Percentiles rank a stretch among this genome's conserved stretches.
Conservation (phyloP, 2,329 filamentous ascomycete genomes). For the Nemania sp. region DNA sequence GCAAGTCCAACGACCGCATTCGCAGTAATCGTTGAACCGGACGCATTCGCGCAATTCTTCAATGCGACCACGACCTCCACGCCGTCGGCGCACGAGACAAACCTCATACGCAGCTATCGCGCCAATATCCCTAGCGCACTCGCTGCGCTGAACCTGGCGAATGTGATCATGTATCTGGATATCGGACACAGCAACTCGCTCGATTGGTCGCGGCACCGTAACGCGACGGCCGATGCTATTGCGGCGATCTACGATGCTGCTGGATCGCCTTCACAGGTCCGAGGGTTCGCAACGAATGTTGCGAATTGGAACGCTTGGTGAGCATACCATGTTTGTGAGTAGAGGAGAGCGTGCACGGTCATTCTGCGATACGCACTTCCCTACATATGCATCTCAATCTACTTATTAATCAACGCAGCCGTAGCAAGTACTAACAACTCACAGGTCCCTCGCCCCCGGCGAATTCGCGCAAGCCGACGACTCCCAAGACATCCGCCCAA, state of each 20-base stretch:
- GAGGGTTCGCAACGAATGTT: conserved; percentile 4
- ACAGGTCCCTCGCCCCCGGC: conserved; percentile 5
- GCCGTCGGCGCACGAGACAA: not conserved
- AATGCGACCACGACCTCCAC: not conserved
- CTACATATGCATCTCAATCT: no score
- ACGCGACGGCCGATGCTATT: not conserved
- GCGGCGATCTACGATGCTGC: not conserved
- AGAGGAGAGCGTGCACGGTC: no score
- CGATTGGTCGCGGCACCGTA: conserved; percentile 7
- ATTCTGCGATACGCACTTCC: no score
- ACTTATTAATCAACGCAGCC: no score
- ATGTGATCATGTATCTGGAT: conserved; percentile 2
- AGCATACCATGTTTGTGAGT: no score
- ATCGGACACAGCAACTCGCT: conserved; percentile 9
- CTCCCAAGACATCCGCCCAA: not conserved
- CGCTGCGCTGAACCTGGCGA: not conserved
- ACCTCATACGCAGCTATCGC: conserved; percentile 2
- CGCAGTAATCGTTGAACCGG: conserved; percentile 6
- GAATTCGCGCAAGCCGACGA: conserved; percentile 9
- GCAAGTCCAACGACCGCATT: conserved; percentile 1
- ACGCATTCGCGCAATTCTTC: conserved; percentile 8
- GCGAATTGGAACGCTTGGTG: conserved; percentile 8
- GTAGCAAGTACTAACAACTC: no score
- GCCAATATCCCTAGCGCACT: conserved; percentile 5
- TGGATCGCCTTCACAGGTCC: not conserved